Evolutionary conservation across 2,329 filamentous ascomycete genomes (phyloP).

Genomic region (Trichoderma aggressivum): DNA sequence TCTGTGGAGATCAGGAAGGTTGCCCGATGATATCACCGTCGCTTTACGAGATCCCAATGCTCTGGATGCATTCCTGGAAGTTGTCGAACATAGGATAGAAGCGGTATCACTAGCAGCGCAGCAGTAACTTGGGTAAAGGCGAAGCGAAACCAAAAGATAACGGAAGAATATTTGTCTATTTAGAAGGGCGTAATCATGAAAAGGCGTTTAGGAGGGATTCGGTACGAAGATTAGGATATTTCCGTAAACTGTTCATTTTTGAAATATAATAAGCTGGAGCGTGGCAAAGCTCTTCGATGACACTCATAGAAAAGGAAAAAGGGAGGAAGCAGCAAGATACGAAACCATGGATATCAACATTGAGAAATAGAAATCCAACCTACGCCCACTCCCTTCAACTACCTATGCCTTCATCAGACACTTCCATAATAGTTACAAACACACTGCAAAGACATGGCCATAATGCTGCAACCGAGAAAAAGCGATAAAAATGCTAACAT

Average conservation of each 20-base stretch:
- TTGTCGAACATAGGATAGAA: slow-evolving; percentile 68
- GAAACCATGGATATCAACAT: slow-evolving; percentile 16
- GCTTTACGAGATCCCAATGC: slow-evolving; percentile 77
- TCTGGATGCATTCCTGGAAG: slow-evolving; percentile 64
- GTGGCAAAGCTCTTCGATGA: neutral
- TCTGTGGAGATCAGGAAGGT: slow-evolving; percentile 46
- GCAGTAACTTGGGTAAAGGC: neutral
- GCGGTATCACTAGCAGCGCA: slow-evolving; percentile 25
- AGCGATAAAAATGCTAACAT: neutral
- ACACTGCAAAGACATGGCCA: neutral
- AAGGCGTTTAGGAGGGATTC: slow-evolving; percentile 1
- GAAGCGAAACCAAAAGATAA: neutral
- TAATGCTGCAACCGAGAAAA: neutral
- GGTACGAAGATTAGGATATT: neutral
- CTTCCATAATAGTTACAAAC: neutral
- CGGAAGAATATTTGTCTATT: neutral
- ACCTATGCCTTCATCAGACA: neutral
- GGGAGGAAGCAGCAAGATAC: neutral
- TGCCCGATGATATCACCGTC: slow-evolving; percentile 70
- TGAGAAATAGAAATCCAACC: slow-evolving; percentile 1
- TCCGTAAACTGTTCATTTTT: neutral
- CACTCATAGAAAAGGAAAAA: neutral
- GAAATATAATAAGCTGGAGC: neutral
- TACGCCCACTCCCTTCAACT: neutral
- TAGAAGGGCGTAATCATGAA: neutral